phyloP scores from a whole-genome alignment of 1,139 yeast species.

The Suhomyces anneliseae region DNA sequence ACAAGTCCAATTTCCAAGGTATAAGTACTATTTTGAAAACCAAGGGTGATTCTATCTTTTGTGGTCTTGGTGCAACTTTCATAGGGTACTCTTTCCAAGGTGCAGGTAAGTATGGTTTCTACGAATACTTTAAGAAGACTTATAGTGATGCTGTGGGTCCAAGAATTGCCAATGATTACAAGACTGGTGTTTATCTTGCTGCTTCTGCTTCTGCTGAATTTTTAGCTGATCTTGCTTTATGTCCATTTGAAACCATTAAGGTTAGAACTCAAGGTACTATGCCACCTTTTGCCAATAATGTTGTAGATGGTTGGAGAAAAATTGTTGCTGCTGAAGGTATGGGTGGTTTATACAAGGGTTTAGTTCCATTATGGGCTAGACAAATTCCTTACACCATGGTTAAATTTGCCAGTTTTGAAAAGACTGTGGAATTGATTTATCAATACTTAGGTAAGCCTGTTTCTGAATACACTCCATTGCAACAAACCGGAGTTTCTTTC shows the following conservation, averaged over 20 bases:
- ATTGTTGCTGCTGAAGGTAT: conserved; percentile 66
- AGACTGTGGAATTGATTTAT: conserved; percentile 76
- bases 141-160: conserved; percentile 71
- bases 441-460: conserved; percentile 46
- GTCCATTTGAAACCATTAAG: conserved; percentile 93
- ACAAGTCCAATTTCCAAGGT: conserved; percentile 75
- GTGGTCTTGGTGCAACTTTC: conserved; percentile 89
- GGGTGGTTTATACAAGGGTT: conserved; percentile 78
- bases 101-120: conserved; percentile 94
- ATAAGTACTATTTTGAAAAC: conserved; percentile 70
- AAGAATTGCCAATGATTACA: conserved; percentile 59
- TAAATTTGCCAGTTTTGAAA: conserved; percentile 91
- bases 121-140: conserved; percentile 81
- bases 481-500: conserved; percentile 93
- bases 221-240: conserved; percentile 81
- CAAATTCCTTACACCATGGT: conserved; percentile 97
- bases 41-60: conserved; percentile 76
- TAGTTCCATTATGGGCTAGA: conserved; percentile 89
- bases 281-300: conserved; percentile 72
- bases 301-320: conserved; percentile 66
- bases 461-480: conserved; percentile 43
- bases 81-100: conserved; percentile 93
- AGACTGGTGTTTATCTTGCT: conserved; percentile 71
- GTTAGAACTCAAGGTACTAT: conserved; percentile 90
- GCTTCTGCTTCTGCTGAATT: conserved; percentile 94